Percentiles rank a stretch among this genome's conserved stretches.
Evolutionary conservation across 345 rosid genomes (phyloP).

Genomic region (Syzygium grande): DNA sequence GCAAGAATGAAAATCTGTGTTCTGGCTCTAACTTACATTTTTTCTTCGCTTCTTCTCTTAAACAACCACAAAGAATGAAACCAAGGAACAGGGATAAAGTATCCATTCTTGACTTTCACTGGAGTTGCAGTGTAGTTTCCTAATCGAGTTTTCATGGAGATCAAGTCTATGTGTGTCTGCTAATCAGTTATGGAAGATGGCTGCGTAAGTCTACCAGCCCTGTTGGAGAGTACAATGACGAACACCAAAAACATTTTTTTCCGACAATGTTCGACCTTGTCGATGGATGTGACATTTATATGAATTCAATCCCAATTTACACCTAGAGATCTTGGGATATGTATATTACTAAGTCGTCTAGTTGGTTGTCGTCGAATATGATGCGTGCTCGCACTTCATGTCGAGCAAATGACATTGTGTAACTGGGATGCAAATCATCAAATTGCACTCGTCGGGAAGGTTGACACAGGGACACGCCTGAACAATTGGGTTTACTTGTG

Average conservation of each 20-base stretch:
- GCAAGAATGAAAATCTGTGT: neutral
- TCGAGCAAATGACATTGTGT: neutral
- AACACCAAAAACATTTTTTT: neutral
- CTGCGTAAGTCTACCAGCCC: neutral
- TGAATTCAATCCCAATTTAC: fast-evolving
- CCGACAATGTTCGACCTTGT: neutral
- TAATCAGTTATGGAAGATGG: neutral
- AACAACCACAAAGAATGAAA: neutral
- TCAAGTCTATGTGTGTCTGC: neutral
- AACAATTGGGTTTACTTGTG: too few relatives aligned
- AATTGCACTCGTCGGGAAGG: too few relatives aligned
- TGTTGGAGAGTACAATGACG: neutral
- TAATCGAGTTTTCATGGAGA: neutral
- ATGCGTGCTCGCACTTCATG: neutral
- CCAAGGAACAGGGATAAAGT: neutral
- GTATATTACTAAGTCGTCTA: neutral
- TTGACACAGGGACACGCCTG: too few relatives aligned
- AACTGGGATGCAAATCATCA: too few relatives aligned
- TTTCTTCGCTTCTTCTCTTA: neutral
- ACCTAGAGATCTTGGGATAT: neutral
- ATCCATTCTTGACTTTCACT: neutral
- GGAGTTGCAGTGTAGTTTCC: neutral
- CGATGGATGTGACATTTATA: neutral
- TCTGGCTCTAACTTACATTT: neutral
- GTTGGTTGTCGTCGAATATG: neutral